Base-by-base conservation (phyloP, 192 early-diverging fungal genomes). In the Helicostylum pulchrum region DNA sequence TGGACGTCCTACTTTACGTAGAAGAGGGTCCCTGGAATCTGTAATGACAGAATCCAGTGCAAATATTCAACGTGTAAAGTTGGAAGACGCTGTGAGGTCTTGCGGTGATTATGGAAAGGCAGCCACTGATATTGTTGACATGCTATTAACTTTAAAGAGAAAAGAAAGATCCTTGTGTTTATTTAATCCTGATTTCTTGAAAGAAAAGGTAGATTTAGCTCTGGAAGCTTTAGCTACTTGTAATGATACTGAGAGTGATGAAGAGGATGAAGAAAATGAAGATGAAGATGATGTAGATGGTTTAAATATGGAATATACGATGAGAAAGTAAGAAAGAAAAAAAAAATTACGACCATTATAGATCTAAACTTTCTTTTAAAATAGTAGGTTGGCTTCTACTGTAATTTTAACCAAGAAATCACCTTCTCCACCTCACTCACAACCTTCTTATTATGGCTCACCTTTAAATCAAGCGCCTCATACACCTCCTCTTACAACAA, bases 141-240 rank as follows among this genome's bases (percentile, higher is more conserved):
- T 80, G 48, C 42, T 80, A 12, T 49, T 80, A 54, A 73, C 76
- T 11, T 60, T 80, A 4, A 77, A 69, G 42, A 52, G 63, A 26
- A 80, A 80, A 46, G 78, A 80, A 47, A 62, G 78, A n/a, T 67
- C 73, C 7, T 42, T 77, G 23, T 80, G 78, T 44, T 42, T 75
- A 10, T 80, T 80, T 26, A 80, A 80, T 58, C 54, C 55, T 0
- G 72, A 77, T n/a, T 74, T 75, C 45, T 58, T 80, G 23, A 62
- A 63, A 26, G 65, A 68, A 34, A 80, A 70, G 46, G 66, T 80
- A 15, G 1, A 59, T 23, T 51, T 66, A 20, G 78, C 78, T 8
- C 49, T 65, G 50, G 58, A 61, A 44, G 76, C 78, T 15, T 55
- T 80, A 26, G 70, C 69, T 47, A 32, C 51, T 19, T 74, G 68